phyloP scores from a whole-genome alignment of 495 filamentous ascomycete species.

The Xylaria curta region DNA sequence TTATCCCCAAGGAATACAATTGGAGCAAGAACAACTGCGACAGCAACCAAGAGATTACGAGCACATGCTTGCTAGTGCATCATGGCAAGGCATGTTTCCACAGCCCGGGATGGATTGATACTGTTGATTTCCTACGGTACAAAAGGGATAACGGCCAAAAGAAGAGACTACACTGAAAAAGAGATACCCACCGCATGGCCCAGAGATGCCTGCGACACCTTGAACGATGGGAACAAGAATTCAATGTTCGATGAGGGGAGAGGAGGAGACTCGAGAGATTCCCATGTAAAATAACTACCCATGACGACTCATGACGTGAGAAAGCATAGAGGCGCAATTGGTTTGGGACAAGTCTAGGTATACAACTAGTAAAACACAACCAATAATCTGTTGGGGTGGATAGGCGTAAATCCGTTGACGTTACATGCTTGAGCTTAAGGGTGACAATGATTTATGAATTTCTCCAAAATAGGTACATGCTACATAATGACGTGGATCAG shows the following conservation, averaged over 20 bases:
- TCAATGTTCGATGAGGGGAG: constrained; percentile 2
- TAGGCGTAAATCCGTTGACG: background rate
- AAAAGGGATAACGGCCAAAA: background rate
- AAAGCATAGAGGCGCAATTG: constrained; percentile 19
- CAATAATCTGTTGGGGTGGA: background rate
- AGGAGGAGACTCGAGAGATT: background rate
- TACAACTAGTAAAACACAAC: background rate
- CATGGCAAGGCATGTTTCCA: constrained; percentile 43
- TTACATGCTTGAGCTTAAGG: constrained; percentile 1
- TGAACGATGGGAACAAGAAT: background rate
- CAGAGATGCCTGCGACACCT: constrained; percentile 17
- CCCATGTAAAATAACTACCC: constrained; percentile 11
- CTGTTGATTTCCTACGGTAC: constrained; percentile 29
- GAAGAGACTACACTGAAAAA: constrained; percentile 2
- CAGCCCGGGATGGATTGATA: constrained; percentile 39
- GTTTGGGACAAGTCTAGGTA: constrained; percentile 2
- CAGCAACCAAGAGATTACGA: constrained; percentile 48
- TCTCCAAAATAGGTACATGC: background rate
- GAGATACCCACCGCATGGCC: constrained; percentile 41
- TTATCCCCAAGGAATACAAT: constrained; percentile 24
- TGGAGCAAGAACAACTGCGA: constrained; percentile 39
- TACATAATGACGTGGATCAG: background rate
- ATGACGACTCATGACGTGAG: constrained; percentile 20
- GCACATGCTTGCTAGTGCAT: constrained; percentile 46
- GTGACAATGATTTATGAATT: background rate